Conservation (phyloP, 805 yeast genomes). For the Saccharomycopsis guyanensis region DNA sequence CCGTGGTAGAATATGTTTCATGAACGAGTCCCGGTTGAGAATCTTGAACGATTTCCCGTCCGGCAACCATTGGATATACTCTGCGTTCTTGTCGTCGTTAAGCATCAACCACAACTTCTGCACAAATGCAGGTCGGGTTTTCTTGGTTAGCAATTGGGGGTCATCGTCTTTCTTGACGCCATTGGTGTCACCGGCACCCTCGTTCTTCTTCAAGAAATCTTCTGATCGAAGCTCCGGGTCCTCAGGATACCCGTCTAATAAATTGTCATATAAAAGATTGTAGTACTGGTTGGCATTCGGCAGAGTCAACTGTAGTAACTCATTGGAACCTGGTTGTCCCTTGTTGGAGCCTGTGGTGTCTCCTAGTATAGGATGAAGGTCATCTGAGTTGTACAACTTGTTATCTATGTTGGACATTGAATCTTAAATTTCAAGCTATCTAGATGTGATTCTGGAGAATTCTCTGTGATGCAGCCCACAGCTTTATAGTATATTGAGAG, state of each 20-base stretch:
- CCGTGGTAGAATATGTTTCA: constrained; percentile 76
- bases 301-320: background rate
- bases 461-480: too few relatives aligned
- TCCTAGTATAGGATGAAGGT: too few relatives aligned
- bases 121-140: constrained; percentile 81
- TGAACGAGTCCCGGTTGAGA: constrained; percentile 73
- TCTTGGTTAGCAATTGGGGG: constrained; percentile 23
- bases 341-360: too few relatives aligned
- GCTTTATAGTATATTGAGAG: too few relatives aligned
- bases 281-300: background rate
- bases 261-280: too few relatives aligned
- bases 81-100: constrained; percentile 63
- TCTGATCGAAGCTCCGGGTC: background rate
- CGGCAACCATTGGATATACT: constrained; percentile 74
- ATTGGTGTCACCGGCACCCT: background rate
- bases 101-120: constrained; percentile 94
- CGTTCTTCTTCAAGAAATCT: background rate
- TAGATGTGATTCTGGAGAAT: too few relatives aligned
- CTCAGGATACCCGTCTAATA: background rate
- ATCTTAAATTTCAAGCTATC: too few relatives aligned
- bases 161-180: background rate
- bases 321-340: background rate
- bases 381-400: too few relatives aligned
- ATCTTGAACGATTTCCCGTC: constrained; percentile 86
- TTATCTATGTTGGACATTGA: too few relatives aligned